Evolutionary conservation across 306 rosid genomes (phyloP), one percentile per base, ranked within the genome.

Genomic region (Lagenaria siceraria): DNA sequence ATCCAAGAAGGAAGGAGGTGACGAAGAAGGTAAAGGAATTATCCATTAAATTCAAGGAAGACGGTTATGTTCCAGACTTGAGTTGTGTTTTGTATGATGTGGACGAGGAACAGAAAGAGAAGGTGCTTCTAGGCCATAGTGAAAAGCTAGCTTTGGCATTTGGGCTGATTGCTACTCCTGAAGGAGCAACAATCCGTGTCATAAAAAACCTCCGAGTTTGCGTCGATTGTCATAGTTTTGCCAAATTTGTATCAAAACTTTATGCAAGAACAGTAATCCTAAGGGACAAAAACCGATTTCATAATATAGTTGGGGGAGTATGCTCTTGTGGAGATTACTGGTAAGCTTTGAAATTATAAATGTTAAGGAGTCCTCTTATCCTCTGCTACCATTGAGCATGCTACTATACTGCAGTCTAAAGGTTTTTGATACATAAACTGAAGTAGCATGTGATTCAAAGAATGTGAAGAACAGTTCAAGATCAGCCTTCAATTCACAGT

Each of bases 21-120:
- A 81, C 64, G 68, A 83, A 82, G 10, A 94, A 87, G 90, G 91
- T 86, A 76, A 86, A 76, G 84, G 96, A 86, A 58, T 80, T 90
- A 74, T 80, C 87, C 24, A 69, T 85, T 22, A 82, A 81, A 60
- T 85, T 95, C 72, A 88, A 92, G 87, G 93, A 88, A 84, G 89
- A 79, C 35, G 97, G 95, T 49, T 90, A 92, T 78, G 79, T 84
- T 86, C 97, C 96, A 38, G 87, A 89, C 78, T 85, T 89, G 90
- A 89, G 93, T 53, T 91, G 95, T 81, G 97, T 87, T 72, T 82
- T 91, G 40, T 87, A 84, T 79, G 97, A 90, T 35, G 97, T 91
- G 80, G 97, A 91, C 65, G 98, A 91, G 12, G 98, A 94, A 82
- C 93, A 88, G 84, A 94, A 92, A 84, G 98, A 91, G 88, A 89